A percentile compares a stretch with the other conserved stretches of the same genome.
Conservation (phyloP, 108 stramenopile species). For the Phaeodactylum tricornutum region DNA sequence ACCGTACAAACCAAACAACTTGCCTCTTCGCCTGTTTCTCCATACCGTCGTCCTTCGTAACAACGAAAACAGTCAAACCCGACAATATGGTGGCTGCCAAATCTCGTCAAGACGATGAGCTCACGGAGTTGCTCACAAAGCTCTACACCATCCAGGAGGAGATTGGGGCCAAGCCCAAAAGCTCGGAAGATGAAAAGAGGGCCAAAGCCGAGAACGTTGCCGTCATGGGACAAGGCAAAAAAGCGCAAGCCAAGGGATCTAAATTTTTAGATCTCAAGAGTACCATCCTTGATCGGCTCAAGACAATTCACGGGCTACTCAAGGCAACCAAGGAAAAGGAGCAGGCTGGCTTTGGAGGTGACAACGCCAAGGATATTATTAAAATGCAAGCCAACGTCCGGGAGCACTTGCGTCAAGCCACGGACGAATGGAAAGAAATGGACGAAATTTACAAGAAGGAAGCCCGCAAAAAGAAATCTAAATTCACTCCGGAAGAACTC, state of each 20-base stretch:
- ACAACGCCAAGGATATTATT: slow-evolving; percentile 76
- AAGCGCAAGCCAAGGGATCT: slow-evolving; percentile 64
- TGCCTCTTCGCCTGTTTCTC: too few relatives aligned
- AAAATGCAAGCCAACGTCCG: slow-evolving; percentile 68
- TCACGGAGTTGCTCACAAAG: slow-evolving; percentile 71
- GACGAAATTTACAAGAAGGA: slow-evolving; percentile 79
- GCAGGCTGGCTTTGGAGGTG: slow-evolving; percentile 35
- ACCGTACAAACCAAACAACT: too few relatives aligned
- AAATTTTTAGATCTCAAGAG: slow-evolving; percentile 75
- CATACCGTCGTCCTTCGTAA: too few relatives aligned
- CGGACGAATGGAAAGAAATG: slow-evolving; percentile 78
- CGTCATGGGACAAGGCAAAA: slow-evolving; percentile 56
- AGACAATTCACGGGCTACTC: slow-evolving; percentile 37
- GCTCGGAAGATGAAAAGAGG: slow-evolving; percentile 57
- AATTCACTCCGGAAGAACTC: slow-evolving; percentile 81
- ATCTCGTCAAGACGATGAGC: slow-evolving; percentile 42
- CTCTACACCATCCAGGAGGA: slow-evolving; percentile 80
- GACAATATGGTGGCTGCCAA: slow-evolving; percentile 1
- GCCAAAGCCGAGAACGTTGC: slow-evolving; percentile 52
- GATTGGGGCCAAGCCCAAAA: slow-evolving; percentile 77
- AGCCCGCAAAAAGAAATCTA: slow-evolving; percentile 75
- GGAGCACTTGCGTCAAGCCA: slow-evolving; percentile 57
- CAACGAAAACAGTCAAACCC: too few relatives aligned
- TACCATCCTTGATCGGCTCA: slow-evolving; percentile 55
- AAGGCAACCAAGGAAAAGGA: slow-evolving; percentile 44